A percentile compares a stretch with the other conserved stretches of the same genome.
Conservation (phyloP, 2,329 filamentous ascomycete genomes). For the Macrophomina pseudophaseolina region DNA sequence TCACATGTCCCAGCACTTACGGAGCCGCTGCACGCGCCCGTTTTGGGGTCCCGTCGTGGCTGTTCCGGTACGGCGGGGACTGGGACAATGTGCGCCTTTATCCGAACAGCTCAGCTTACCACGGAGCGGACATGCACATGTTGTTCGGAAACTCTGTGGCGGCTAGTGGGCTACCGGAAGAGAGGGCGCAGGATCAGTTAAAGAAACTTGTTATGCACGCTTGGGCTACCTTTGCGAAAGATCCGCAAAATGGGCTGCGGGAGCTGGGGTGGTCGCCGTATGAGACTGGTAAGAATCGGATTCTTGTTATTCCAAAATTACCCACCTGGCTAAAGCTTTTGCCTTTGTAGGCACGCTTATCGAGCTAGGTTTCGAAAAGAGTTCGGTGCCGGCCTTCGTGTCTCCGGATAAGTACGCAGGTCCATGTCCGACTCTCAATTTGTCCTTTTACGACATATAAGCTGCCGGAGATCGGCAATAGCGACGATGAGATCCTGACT, state of each 20-base stretch:
- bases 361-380: background rate
- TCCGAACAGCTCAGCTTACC: slow-evolving; percentile 45
- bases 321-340: too few relatives aligned
- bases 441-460: background rate
- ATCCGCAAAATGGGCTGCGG: slow-evolving; percentile 38
- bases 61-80: slow-evolving; percentile 45
- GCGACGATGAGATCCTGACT: too few relatives aligned
- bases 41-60: slow-evolving; percentile 41
- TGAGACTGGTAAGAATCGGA: slow-evolving; percentile 26
- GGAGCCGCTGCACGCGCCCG: slow-evolving; percentile 33
- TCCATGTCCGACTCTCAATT: background rate
- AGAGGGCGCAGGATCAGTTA: slow-evolving; percentile 35
- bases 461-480: background rate
- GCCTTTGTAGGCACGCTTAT: background rate
- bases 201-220: slow-evolving; percentile 42
- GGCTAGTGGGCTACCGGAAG: slow-evolving; percentile 34
- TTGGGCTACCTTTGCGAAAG: slow-evolving; percentile 41
- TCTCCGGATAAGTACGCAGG: background rate
- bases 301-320: background rate
- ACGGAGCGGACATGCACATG: slow-evolving; percentile 42
- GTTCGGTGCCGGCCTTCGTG: background rate
- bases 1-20: slow-evolving; percentile 35
- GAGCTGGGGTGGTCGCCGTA: slow-evolving; percentile 41
- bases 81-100: slow-evolving; percentile 43
- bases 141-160: slow-evolving; percentile 41